Conservation (phyloP, 768 basidiomycete species). For the Tylopilus sp. region DNA sequence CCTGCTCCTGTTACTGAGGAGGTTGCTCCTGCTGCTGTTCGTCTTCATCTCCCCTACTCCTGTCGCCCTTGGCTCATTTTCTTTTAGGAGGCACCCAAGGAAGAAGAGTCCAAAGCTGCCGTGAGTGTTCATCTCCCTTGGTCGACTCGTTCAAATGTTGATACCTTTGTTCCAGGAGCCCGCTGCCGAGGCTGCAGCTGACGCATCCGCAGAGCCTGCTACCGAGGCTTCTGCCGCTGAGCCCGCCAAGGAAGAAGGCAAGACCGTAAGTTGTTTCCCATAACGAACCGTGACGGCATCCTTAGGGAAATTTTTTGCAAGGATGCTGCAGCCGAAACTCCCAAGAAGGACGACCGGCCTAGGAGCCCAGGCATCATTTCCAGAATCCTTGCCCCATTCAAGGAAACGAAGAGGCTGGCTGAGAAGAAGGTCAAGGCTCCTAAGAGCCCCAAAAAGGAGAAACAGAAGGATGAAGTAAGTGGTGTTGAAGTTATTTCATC, state of each 20-base stretch:
- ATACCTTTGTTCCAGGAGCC: constrained; percentile 33
- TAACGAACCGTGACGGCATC: constrained; percentile 28
- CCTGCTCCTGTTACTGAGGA: constrained; percentile 31
- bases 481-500: not conserved
- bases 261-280: constrained; percentile 32
- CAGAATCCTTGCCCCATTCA: constrained; percentile 80
- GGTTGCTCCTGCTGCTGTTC: constrained; percentile 34
- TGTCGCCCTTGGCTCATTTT: not conserved
- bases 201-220: constrained; percentile 23
- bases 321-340: constrained; percentile 44
- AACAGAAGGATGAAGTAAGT: constrained; percentile 71
- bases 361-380: constrained; percentile 76
- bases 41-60: constrained; percentile 13
- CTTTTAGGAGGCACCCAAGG: constrained; percentile 40
- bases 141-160: not conserved
- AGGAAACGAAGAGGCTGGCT: constrained; percentile 46
- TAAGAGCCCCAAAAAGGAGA: constrained; percentile 79
- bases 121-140: constrained; percentile 25
- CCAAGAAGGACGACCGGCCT: constrained; percentile 76
- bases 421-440: constrained; percentile 60
- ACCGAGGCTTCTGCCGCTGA: constrained; percentile 31
- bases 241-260: constrained; percentile 42
- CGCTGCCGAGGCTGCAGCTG: constrained; percentile 25
- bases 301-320: constrained; percentile 13
- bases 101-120: constrained; percentile 38